Base-by-base conservation (phyloP, 2,329 filamentous ascomycete genomes). In the Aspergillus melleus region DNA sequence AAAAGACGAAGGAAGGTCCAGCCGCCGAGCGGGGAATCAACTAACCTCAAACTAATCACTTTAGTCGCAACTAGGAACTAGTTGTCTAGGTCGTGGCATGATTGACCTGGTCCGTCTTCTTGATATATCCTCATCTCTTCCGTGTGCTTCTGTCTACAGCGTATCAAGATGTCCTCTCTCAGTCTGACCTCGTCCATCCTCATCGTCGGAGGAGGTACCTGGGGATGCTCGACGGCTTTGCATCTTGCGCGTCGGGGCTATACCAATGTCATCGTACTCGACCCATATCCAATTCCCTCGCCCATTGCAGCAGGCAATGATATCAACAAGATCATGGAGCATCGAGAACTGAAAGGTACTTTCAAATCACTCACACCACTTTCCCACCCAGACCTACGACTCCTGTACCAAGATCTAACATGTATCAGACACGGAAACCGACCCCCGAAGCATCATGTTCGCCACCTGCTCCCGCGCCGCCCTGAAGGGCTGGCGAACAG, bases 131-230 rank as follows among this genome's bases (percentile, higher is more conserved):
- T 29, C 26, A 29, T 29, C 26, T 29, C 26, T 29, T 29, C 26
- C 26, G 26, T 29, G 26, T 29, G 26, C 26, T 9, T 14, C 32
- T 36, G 11, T 36, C 32, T 36, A 9, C 32, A 36, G 16, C 11
- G 6, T 42, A 1, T 12, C 5, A 47, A 6, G 8, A 47, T 47
- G 44, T 22, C 22, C 22, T 20, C 44, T 47, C 9, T 22, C 19
- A 12, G 11, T 14, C 19, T 19, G 11, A 71, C 61, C 30, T 66
- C 62, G 26, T 55, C 69, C 24, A 70, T 83, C 50, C 71, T 81
- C n/a, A 74, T 83, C 26, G 77, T 81, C 16, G 82, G 82, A 30
- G 81, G 79, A 11, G 79, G 79, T 50, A 79, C 79, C 6, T 77
- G 79, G 60, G 79, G 80, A 14, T 75, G 79, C 3, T 81, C 79